A percentile compares a stretch with the other conserved stretches of the same genome.
Evolutionary conservation across 1,284 basidiomycete species (phyloP).

Genomic region (Pseudozyma sp.): DNA sequence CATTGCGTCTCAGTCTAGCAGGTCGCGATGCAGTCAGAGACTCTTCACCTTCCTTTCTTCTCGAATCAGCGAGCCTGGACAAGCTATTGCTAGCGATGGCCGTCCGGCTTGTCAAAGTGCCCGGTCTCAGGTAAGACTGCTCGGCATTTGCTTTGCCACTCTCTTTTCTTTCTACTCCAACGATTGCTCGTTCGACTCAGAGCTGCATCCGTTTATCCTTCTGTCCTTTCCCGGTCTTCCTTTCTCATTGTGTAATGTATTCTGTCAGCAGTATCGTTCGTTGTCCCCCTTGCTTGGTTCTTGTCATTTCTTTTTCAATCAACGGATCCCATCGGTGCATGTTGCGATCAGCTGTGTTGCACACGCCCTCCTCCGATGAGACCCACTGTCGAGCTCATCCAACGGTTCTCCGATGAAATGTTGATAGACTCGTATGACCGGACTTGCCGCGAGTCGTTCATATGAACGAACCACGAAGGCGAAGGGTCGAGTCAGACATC

Average conservation of each 20-base stretch:
- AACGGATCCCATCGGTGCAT: not conserved
- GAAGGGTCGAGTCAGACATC: slow-evolving; percentile 22
- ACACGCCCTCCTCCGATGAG: no score
- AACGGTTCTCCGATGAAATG: no score
- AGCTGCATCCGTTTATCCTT: not conserved
- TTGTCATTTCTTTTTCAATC: slow-evolving; percentile 3
- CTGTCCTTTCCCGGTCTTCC: not conserved
- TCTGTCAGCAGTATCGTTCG: slow-evolving; percentile 13
- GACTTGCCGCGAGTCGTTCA: no score
- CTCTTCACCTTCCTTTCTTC: not conserved
- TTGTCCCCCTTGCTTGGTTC: not conserved
- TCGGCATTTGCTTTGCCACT: slow-evolving; percentile 14
- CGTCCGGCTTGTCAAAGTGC: not conserved
- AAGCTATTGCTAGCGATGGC: not conserved
- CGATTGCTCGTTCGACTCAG: slow-evolving; percentile 5
- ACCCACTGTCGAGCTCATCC: no score
- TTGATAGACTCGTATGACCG: no score
- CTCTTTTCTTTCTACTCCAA: not conserved
- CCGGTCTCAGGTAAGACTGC: slow-evolving; percentile 27
- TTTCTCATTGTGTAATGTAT: slow-evolving; percentile 18
- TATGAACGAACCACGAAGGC: not conserved
- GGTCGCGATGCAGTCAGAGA: slow-evolving; percentile 20
- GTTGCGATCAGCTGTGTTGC: not conserved
- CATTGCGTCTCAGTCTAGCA: slow-evolving; percentile 24
- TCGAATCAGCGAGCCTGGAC: not conserved